Evolutionary conservation across 192 early-diverging fungal genomes (phyloP).

Genomic region (Fimicolochytrium jonesii): DNA sequence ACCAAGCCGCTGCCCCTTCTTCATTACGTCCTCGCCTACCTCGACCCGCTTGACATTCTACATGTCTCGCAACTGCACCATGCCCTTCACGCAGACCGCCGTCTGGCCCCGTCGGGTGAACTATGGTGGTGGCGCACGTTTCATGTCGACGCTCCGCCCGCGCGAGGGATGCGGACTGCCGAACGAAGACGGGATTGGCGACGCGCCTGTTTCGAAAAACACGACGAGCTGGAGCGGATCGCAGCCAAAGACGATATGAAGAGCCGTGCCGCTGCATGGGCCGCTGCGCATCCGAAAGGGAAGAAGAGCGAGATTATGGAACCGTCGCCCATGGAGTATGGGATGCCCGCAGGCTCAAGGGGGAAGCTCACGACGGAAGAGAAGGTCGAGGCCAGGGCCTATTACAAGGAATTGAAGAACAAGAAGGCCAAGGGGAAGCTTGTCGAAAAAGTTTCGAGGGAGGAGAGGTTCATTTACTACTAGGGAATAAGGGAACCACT

Average conservation of each 20-base stretch:
- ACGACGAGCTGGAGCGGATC: not conserved
- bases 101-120: not conserved
- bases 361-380: conserved; percentile 9
- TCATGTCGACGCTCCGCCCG: not conserved
- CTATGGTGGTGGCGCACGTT: not conserved
- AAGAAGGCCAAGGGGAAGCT: conserved; percentile 4
- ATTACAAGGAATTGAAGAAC: conserved; percentile 12
- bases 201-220: not conserved
- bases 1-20: too few species aligned
- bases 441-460: not conserved
- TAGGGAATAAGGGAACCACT: too few species aligned
- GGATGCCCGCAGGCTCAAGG: not conserved
- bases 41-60: not conserved
- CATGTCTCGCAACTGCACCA: not conserved
- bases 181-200: not conserved
- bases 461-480: too few species aligned
- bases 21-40: not conserved
- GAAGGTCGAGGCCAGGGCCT: conserved; percentile 5
- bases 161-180: not conserved
- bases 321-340: not conserved
- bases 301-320: conserved; percentile 2
- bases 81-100: not conserved
- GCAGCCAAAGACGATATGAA: not conserved
- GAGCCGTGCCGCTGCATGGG: not conserved
- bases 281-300: not conserved